These are phyloP conservation scores for Chlorella sp. DNA, from an alignment of 139 green algal genomes.

Conservation along the genomic window DNA sequence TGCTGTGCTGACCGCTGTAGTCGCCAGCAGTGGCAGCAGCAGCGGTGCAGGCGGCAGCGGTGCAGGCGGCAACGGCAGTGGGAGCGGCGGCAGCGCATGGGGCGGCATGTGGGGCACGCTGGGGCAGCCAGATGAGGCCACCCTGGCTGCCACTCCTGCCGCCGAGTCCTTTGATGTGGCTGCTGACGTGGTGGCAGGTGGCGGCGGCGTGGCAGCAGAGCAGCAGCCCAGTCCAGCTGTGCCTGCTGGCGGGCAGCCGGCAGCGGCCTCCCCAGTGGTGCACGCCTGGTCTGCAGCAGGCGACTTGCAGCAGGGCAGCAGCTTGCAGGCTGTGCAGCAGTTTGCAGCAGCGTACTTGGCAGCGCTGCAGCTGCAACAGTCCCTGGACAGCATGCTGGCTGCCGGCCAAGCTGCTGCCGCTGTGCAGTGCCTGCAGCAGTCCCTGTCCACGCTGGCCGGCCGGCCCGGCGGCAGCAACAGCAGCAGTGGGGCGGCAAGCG, in stretches of 20 bases:
- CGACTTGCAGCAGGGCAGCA: background rate
- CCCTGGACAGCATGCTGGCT: background rate
- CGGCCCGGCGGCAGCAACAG: background rate
- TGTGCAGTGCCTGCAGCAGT: constrained; percentile 13
- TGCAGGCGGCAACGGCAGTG: background rate
- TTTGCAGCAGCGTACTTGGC: background rate
- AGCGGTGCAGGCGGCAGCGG: background rate
- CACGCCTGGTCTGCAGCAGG: background rate
- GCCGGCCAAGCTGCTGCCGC: background rate
- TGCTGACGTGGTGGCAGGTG: no score
- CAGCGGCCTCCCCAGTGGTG: background rate
- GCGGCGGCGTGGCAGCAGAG: background rate
- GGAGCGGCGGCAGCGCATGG: background rate
- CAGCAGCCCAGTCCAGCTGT: background rate
- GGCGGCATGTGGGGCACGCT: constrained; percentile 28
- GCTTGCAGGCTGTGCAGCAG: background rate
- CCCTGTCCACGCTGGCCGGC: background rate
- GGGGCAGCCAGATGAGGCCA: background rate
- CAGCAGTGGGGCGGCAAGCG: background rate
- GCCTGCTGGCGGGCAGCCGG: background rate
- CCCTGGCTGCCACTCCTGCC: background rate
- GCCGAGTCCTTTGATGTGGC: background rate
- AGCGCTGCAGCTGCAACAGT: constrained; percentile 6
- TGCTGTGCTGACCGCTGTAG: constrained; percentile 31
- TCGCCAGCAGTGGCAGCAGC: background rate